These are phyloP conservation scores for Rhodosporidiobolus sp. DNA, from an alignment of 768 basidiomycete genomes.

Conservation along the genomic window DNA sequence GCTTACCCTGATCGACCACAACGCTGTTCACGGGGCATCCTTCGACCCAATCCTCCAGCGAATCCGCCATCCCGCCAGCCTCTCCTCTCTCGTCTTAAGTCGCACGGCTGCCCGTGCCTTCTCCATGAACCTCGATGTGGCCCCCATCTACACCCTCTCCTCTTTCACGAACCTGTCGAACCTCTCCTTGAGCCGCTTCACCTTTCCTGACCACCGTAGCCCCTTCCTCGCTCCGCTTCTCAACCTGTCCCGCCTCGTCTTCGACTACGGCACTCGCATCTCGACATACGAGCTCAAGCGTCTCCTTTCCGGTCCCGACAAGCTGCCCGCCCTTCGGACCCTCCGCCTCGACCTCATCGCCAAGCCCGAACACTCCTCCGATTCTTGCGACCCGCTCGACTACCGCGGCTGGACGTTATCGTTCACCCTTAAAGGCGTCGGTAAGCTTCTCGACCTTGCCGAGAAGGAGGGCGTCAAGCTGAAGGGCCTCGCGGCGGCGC, in stretches of 20 bases:
- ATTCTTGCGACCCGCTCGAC: no score
- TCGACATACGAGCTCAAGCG: not conserved
- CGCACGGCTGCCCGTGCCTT: no score
- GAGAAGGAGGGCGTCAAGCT: not conserved
- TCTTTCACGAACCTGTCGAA: not conserved
- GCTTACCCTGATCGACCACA: not conserved
- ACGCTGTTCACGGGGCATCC: no score
- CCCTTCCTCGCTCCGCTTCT: not conserved
- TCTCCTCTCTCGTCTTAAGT: not conserved
- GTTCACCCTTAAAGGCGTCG: not conserved
- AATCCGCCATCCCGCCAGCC: not conserved
- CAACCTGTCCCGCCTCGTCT: not conserved
- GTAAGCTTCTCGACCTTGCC: not conserved
- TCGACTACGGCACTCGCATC: not conserved
- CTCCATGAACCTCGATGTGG: no score
- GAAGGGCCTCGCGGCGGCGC: not conserved
- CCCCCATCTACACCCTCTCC: no score
- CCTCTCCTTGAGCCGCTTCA: not conserved
- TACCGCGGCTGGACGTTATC: not conserved
- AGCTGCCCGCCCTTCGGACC: not conserved
- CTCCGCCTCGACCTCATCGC: constrained; percentile 1
- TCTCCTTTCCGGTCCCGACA: not conserved
- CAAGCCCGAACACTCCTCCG: not conserved
- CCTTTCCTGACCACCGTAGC: not conserved
- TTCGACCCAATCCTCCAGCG: not conserved